A percentile compares a stretch with the other conserved stretches of the same genome.
Evolutionary conservation across 2,329 filamentous ascomycete genomes (phyloP).

Genomic region (Colletotrichum eleusines): DNA sequence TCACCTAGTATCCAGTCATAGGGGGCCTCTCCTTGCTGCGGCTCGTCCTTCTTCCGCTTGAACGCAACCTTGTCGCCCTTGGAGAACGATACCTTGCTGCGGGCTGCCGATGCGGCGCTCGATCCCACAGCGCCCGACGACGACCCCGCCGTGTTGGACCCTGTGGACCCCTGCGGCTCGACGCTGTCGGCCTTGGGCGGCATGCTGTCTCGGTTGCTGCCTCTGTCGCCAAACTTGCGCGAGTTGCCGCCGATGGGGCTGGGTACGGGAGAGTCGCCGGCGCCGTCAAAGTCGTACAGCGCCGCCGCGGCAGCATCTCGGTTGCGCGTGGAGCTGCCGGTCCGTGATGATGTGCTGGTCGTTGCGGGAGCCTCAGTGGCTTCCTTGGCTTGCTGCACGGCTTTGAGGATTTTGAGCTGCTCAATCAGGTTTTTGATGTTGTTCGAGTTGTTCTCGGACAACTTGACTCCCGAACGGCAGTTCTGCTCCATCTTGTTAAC

Average conservation of each 20-base stretch:
- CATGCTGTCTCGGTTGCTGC: constrained; percentile 63
- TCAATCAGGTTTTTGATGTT: constrained; percentile 55
- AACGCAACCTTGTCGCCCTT: constrained; percentile 76
- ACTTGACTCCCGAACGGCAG: constrained; percentile 57
- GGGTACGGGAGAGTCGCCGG: constrained; percentile 59
- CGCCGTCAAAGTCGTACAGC: constrained; percentile 59
- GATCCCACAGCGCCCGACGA: constrained; percentile 41
- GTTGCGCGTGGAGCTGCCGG: constrained; percentile 40
- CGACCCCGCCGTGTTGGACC: constrained; percentile 51
- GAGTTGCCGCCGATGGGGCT: constrained; percentile 53
- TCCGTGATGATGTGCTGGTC: constrained; percentile 37
- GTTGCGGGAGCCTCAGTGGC: constrained; percentile 48
- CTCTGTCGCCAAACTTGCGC: constrained; percentile 51
- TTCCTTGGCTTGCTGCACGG: constrained; percentile 59
- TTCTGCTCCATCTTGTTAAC: constrained; percentile 59
- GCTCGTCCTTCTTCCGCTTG: constrained; percentile 65
- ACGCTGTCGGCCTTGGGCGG: constrained; percentile 68
- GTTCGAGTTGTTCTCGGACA: constrained; percentile 54
- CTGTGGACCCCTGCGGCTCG: constrained; percentile 61
- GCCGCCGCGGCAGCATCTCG: constrained; percentile 49
- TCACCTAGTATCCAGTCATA: constrained; percentile 81
- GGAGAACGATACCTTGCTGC: constrained; percentile 65
- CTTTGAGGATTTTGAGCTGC: constrained; percentile 57
- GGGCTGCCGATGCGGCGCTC: constrained; percentile 39
- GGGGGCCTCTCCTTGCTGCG: constrained; percentile 58